Conservation (phyloP, 2,329 filamentous ascomycete genomes). For the Sporothrix pallida region DNA sequence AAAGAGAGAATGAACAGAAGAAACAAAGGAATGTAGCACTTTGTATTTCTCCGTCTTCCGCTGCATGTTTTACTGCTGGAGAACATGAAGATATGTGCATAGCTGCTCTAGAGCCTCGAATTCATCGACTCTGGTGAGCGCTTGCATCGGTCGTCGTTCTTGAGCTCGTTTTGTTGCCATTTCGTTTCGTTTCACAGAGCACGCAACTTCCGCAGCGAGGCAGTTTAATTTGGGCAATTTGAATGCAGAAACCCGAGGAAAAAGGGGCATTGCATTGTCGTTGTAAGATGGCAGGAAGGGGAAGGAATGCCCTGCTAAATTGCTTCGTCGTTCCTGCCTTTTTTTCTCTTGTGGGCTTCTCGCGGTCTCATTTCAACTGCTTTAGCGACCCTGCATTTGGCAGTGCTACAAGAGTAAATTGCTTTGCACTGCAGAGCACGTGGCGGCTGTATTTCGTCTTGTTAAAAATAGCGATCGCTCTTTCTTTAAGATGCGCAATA, state of each 20-base stretch:
- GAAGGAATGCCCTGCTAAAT: not conserved
- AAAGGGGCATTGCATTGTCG: not conserved
- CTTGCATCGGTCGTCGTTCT: too few species aligned
- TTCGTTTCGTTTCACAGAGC: not conserved
- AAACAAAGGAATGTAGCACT: not conserved
- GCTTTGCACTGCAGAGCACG: slow-evolving; percentile 18
- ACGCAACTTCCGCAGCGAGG: not conserved
- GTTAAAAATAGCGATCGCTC: slow-evolving; percentile 6
- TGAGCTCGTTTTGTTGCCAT: not conserved
- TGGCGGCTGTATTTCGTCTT: slow-evolving; percentile 5
- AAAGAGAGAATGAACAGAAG: not conserved
- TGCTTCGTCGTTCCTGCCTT: not conserved
- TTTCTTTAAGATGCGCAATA: not conserved
- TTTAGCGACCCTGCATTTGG: slow-evolving; percentile 22
- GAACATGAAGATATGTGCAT: not conserved
- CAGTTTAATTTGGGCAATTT: too few species aligned
- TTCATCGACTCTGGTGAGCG: too few species aligned
- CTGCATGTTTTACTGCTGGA: not conserved
- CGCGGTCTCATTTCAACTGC: slow-evolving; percentile 16
- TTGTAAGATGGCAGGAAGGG: not conserved
- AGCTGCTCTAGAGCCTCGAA: too few species aligned
- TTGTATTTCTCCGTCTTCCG: slow-evolving; percentile 11
- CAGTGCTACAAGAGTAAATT: not conserved
- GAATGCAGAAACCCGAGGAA: not conserved
- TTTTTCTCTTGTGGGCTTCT: not conserved